phyloP scores from a whole-genome alignment of 2,329 filamentous ascomycete genomes.

The Venturia pyrina region DNA sequence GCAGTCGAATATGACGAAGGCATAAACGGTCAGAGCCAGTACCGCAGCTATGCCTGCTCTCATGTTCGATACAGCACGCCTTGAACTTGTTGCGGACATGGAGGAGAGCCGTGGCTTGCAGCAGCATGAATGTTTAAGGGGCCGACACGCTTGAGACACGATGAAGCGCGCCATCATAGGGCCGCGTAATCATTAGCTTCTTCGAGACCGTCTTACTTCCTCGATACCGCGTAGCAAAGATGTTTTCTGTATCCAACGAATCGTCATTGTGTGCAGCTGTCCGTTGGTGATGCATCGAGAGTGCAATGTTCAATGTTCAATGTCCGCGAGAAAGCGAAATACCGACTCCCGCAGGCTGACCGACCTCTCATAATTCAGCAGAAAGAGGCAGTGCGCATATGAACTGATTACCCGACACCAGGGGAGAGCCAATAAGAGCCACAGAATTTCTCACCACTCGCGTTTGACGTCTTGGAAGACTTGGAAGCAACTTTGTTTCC shows the following conservation, averaged over 20 bases:
- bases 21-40: neutral
- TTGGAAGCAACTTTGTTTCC: neutral
- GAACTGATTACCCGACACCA: neutral
- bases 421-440: neutral
- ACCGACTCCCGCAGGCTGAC: neutral
- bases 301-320: neutral
- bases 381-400: neutral
- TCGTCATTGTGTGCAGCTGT: neutral
- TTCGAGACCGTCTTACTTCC: neutral
- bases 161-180: neutral
- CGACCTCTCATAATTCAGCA: neutral
- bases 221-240: neutral
- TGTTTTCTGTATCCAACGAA: neutral
- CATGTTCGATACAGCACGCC: neutral
- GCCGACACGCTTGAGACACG: constrained; percentile 1
- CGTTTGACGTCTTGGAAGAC: neutral
- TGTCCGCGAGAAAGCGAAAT: neutral
- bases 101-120: constrained; percentile 2
- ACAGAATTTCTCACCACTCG: neutral
- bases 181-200: neutral
- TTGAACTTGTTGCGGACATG: neutral
- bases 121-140: constrained; percentile 6
- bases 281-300: neutral
- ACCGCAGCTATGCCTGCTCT: neutral
- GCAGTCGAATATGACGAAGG: neutral